Evolutionary conservation across 2,329 filamentous ascomycete species (phyloP).

Genomic region (Fusarium brachygibbosum): DNA sequence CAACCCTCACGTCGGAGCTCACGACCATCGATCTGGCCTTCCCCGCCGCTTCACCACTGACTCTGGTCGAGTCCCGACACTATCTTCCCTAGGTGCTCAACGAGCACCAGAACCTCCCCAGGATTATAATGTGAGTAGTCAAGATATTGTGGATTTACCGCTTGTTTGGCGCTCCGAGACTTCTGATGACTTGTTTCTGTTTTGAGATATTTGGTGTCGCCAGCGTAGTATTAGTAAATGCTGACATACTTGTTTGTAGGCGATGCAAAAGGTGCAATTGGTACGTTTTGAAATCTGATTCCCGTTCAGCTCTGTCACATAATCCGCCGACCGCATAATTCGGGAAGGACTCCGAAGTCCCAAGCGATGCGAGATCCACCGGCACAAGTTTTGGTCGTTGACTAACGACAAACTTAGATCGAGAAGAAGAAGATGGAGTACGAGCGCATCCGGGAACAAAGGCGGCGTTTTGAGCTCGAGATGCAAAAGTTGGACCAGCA

Average conservation of each 20-base stretch:
- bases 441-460: conserved; percentile 90
- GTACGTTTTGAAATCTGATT: conserved; percentile 64
- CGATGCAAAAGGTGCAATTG: conserved; percentile 80
- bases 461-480: conserved; percentile 89
- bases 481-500: conserved; percentile 91
- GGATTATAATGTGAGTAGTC: conserved; percentile 62
- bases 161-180: conserved; percentile 1
- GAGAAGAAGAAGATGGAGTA: conserved; percentile 95
- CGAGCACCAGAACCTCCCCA: conserved; percentile 62
- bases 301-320: conserved; percentile 2
- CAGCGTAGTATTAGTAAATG: conserved; percentile 4
- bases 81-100: conserved; percentile 64
- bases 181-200: conserved; percentile 31
- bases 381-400: conserved; percentile 1
- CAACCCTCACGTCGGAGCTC: conserved; percentile 57
- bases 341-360: conserved; percentile 3
- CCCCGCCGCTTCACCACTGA: conserved; percentile 96
- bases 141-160: conserved; percentile 6
- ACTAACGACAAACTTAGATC: conserved; percentile 71
- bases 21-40: conserved; percentile 81
- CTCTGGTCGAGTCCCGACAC: conserved; percentile 83
- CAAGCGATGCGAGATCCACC: conserved; percentile 6
- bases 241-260: conserved; percentile 58
- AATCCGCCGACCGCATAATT: conserved; percentile 2
- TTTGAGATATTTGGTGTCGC: background rate